Evolutionary conservation across 2,329 filamentous ascomycete genomes (phyloP), one percentile per base, ranked within the genome.

Genomic region (Aspergillus jensenii): DNA sequence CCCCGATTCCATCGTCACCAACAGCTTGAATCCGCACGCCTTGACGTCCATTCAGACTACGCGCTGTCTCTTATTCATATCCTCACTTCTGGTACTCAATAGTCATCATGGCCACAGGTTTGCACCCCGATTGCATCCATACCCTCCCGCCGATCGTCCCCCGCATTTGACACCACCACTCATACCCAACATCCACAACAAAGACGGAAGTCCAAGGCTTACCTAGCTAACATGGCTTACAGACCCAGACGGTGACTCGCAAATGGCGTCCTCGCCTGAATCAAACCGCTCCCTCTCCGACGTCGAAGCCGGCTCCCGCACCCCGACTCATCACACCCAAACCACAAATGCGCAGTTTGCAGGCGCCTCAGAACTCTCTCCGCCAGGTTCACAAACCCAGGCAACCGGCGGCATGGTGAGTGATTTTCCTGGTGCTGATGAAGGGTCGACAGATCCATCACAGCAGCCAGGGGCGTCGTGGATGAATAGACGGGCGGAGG

Each of bases 211-310:
- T 11, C 27, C 27, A 31, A 31, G 9, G 4, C 7, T 31, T 14
- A 2, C 15, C 27, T 8, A 15, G 19, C 45, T 55, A 45, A 56
- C 9, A 44, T 33, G 15, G 7, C 44, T 5, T 19, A 40, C 64
- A 80, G 82, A 85, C 66, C 70, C 66, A 64, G 82, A 84, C 70
- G 81, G 81, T 45, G 82, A 85, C 73, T 83, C 80, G 31, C 81
- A 80, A 59, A 85, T 85, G 83, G 77, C 79, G 60, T 82, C 80
- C 45, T 77, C 77, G 14, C 71, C 73, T 25, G 74, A 74, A 51
- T 72, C 72, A 41, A 71, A 74, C 48, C 69, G 67, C 21, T 59
- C 61, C 59, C 71, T 65, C 23, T 79, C 79, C 58, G 77, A 58
- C 51, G 11, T 55, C 39, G 56, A 78, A n/a, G 70, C 67, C 44